Evolutionary conservation across 192 early-diverging fungal species (phyloP), one percentile per base, ranked within the genome.

Genomic region (Entomortierella beljakovae): DNA sequence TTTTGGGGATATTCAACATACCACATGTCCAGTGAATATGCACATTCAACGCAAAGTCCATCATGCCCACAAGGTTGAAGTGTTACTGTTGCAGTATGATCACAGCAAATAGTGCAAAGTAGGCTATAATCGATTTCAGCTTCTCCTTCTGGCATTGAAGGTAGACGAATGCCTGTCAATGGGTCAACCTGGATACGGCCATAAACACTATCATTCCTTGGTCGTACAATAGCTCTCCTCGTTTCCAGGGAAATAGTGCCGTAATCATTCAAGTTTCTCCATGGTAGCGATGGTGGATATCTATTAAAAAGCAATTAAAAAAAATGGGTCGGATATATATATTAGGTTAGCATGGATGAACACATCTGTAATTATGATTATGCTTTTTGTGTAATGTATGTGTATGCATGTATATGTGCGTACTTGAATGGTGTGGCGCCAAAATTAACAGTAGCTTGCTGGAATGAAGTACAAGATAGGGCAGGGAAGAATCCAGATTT

Each of bases 391-490:
- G n/a, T n/a, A n/a, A n/a, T n/a, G n/a, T n/a, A n/a, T n/a, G n/a
- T n/a, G n/a, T n/a, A n/a, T n/a, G n/a, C n/a, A n/a, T n/a, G n/a
- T n/a, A n/a, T n/a, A n/a, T n/a, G n/a, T n/a, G 43, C 56, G 48
- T 71, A 83, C 80, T 68, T 74, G 68, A 82, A 83, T 1, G 70
- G 70, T 6, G 70, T 71, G 7, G 80, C 81, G 15, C 94, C 94
- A 88, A 95, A 94, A n/a, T 83, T 82, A 35, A 95, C 70, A 29
- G 80, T 61, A 5, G 90, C 90, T 15, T 89, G 90, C 64, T 95
- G 92, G 43, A 88, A 85, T 1, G 88, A 88, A 6, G 94, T 90
- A 22, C 95, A 82, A 6, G 91, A 93, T 18, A 91, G 76, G 7
- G 94, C 93, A 5, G 94, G 94, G 62, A 84, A 94, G 72, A 83